phyloP scores from a whole-genome alignment of 805 yeast genomes.

The Grigorovia yakushimaensis region DNA sequence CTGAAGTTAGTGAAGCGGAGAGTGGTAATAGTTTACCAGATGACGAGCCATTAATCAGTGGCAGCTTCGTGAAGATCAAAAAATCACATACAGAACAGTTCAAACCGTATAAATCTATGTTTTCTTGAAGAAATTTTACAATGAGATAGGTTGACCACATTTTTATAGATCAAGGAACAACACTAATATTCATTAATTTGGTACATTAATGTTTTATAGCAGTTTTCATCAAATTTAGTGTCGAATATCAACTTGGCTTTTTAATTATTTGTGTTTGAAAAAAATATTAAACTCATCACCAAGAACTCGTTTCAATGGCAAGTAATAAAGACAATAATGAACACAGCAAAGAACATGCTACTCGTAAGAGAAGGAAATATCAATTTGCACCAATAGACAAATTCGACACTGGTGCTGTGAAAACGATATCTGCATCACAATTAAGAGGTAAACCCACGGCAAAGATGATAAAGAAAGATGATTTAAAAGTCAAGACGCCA shows the following conservation, averaged over 20 bases:
- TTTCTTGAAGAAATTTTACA: constrained; percentile 3
- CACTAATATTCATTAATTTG: background rate
- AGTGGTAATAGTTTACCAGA: background rate
- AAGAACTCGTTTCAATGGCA: background rate
- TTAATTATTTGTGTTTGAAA: background rate
- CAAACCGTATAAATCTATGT: constrained; percentile 9
- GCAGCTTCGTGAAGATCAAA: constrained; percentile 9
- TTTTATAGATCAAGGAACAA: background rate
- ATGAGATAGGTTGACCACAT: no score
- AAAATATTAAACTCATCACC: background rate
- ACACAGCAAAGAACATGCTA: background rate
- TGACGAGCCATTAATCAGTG: constrained; percentile 3
- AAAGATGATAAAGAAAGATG: background rate
- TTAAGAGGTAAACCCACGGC: constrained; percentile 16
- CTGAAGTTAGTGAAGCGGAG: background rate
- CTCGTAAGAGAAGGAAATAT: constrained; percentile 12
- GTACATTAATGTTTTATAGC: background rate
- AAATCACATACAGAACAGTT: constrained; percentile 4
- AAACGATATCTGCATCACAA: constrained; percentile 25
- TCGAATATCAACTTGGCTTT: background rate
- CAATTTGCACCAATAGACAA: constrained; percentile 24
- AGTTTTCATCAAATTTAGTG: background rate
- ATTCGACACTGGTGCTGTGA: constrained; percentile 13
- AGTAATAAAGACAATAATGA: background rate
- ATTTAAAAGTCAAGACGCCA: background rate